Base-by-base conservation (phyloP, 1,139 yeast genomes). In the Zygoascus hellenicus region DNA sequence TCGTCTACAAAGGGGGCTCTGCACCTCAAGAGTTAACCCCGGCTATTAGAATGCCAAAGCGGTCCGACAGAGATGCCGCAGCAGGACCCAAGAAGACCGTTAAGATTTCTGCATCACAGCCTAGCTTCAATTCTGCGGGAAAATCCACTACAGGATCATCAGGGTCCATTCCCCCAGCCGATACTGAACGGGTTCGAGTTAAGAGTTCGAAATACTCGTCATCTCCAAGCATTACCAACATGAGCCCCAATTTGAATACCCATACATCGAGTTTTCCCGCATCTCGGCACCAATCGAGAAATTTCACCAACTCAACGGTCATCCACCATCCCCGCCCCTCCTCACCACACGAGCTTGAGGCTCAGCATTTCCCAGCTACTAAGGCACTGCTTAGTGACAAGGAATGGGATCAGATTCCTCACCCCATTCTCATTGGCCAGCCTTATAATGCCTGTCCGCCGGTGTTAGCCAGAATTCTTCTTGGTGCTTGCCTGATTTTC, bases 401-500 rank as follows among this genome's bases (percentile, higher is more conserved):
- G 29, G 32, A 38, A 34, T 35, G 35, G 34, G 43, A 45, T 19
- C 44, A 30, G 7, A 34, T 17, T 16, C 41, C 43, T 29, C 39
- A 36, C 11, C 39, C 39, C 16, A 11, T 36, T 26, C 39, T 36
- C 4, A n/a, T 36, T 9, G 22, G 30, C 16, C 9, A 13, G 13
- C 38, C 38, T 9, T 22, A 17, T 38, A 37, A 43, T 17, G 41
- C 31, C 16, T 43, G 50, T 34, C 38, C 48, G 11, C 39, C 44
- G 15, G 29, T 37, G 1, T 17, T 38, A 14, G 42, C 48, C 19
- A 33, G 38, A 17, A 32, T 41, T 32, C 10, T 46, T 2, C 42
- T 62, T 16, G 53, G 54, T 0, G 46, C 48, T 9, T 64, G 62
- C 42, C 16, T 54, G 1, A 33, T 58, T n/a, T 65, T 68, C 51